These are phyloP conservation scores for Aspergillus proliferans DNA, from an alignment of 2,329 filamentous ascomycete species.

Conservation along the genomic window DNA sequence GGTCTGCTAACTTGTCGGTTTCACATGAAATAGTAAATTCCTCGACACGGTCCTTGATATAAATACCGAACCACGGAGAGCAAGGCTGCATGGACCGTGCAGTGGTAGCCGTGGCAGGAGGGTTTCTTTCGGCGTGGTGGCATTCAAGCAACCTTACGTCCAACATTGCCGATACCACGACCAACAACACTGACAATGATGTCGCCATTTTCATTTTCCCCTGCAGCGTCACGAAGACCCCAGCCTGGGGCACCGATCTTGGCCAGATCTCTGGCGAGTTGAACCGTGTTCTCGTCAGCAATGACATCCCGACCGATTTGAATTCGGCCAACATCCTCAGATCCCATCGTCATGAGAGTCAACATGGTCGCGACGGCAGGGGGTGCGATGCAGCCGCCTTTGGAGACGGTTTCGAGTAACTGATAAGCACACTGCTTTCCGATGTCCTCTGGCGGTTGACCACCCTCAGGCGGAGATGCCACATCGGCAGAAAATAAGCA, in stretches of 20 bases:
- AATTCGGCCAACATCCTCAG: conserved; percentile 86
- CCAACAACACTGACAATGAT: conserved; percentile 89
- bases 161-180: conserved; percentile 87
- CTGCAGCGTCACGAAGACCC: conserved; percentile 73
- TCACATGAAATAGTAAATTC: not conserved
- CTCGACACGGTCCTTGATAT: not conserved
- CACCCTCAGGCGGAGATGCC: conserved; percentile 65
- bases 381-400: conserved; percentile 73
- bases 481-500: conserved; percentile 85
- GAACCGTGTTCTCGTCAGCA: conserved; percentile 71
- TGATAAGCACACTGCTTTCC: conserved; percentile 84
- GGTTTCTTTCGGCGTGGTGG: not conserved
- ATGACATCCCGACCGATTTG: conserved; percentile 75
- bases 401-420: conserved; percentile 72
- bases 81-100: not conserved
- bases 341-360: conserved; percentile 95
- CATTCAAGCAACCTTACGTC: conserved; percentile 70
- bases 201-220: conserved; percentile 58
- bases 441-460: conserved; percentile 81
- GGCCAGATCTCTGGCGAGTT: conserved; percentile 74
- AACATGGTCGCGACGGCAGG: conserved; percentile 69
- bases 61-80: not conserved
- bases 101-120: not conserved
- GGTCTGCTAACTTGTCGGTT: not conserved
- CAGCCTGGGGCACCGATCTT: conserved; percentile 87